phyloP scores from a whole-genome alignment of 208 protist species.

The Angomonas desouzai region DNA sequence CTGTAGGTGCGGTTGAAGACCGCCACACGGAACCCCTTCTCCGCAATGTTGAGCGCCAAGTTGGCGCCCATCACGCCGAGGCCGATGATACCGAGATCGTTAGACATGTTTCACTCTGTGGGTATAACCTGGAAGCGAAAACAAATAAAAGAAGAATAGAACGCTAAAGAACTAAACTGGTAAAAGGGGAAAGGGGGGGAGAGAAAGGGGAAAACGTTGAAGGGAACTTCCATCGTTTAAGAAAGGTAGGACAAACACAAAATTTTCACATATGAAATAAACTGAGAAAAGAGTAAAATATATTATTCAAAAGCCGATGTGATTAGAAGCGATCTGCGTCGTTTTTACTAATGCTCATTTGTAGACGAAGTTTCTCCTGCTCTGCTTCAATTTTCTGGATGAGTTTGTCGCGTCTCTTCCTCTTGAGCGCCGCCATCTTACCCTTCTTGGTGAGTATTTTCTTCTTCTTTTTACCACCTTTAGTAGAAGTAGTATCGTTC shows the following conservation, averaged over 20 bases:
- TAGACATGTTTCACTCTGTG: slow-evolving; percentile 52
- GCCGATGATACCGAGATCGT: slow-evolving; percentile 96
- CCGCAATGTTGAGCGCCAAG: slow-evolving; percentile 97
- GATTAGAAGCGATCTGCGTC: slow-evolving; percentile 36
- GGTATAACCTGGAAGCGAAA: background rate
- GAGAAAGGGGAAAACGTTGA: background rate
- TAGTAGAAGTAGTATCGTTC: too few relatives aligned
- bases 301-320: slow-evolving; percentile 8
- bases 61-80: slow-evolving; percentile 99
- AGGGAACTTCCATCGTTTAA: background rate
- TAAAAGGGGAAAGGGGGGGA: slow-evolving; percentile 13
- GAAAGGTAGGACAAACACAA: too few relatives aligned
- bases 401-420: slow-evolving; percentile 30
- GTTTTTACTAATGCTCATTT: slow-evolving; percentile 41
- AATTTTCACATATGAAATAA: too few relatives aligned
- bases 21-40: slow-evolving; percentile 93
- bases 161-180: background rate
- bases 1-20: slow-evolving; percentile 92
- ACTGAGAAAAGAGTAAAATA: too few relatives aligned
- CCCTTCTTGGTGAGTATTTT: slow-evolving; percentile 6
- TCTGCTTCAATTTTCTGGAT: slow-evolving; percentile 70
- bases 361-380: slow-evolving; percentile 69
- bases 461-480: too few relatives aligned
- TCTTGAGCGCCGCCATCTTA: background rate
- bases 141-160: slow-evolving; percentile 12